Evolutionary conservation across 768 basidiomycete species (phyloP), one percentile per base, ranked within the genome.

Genomic region (Mycena crocata): DNA sequence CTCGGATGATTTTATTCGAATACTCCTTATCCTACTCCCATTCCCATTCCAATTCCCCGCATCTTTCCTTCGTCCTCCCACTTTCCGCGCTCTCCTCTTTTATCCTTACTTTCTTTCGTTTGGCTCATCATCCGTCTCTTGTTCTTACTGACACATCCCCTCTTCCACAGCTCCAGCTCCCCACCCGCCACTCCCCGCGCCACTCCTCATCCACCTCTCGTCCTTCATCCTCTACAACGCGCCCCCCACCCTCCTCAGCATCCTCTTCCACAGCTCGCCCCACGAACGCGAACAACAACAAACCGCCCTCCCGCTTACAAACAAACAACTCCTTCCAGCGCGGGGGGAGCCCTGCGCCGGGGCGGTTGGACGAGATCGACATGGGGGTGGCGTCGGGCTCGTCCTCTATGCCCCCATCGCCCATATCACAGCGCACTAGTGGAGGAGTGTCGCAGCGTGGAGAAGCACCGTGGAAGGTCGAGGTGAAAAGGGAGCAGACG

Each of bases 291-390:
- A 30, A 34, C 4, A 40, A 35, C 51, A 44, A 26, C 37, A 24
- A 37, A 37, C 8, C 40, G 6, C 44, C 5, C 59, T 64, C 45
- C 67, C 58, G 15, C 48, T 68, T 68, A 0, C 62, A 52, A n/a
- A 50, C 45, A 23, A 32, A 49, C 6, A 62, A 40, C 15, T 50
- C 63, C 19, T 19, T 37, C 26, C 35, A 35, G 49, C 49, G 57
- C 21, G 64, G 59, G 19, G 56, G 39, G 56, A 42, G 34, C 13
- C 68, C 69, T 24, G 69, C 57, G 32, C 62, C 65, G 10, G 58
- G 65, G 23, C 7, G 69, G 48, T 60, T 70, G 28, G 69, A 70
- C 35, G 69, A 70, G 54, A 70, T 70, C 52, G 69, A 70, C 19
- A 70, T 70, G 69, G 69, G 69, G 23, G 51, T 52, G 3, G 51